Evolutionary conservation across 306 rosid genomes (phyloP), one percentile per base, ranked within the genome.

Genomic region (Vicia sativa): DNA sequence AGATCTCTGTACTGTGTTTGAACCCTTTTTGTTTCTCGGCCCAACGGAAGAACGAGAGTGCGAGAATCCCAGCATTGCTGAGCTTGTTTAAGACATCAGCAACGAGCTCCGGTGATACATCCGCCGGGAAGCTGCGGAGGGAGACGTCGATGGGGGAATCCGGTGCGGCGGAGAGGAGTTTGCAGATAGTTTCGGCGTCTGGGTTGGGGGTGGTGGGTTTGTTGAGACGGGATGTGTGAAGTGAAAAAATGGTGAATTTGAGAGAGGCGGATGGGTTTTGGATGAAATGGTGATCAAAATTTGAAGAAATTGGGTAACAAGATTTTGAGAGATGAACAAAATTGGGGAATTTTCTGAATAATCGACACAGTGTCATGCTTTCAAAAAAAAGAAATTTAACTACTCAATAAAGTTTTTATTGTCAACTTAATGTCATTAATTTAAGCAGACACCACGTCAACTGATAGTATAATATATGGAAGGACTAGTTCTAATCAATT

Each of bases 11-110:
- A 50, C 35, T 84, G 44, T 85, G 78, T 16, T 76, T 61, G 76
- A 92, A 87, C 35, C 89, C 95, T 6, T 72, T 44, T 31, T 78
- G 90, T 46, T 78, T 89, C 89, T 85, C 92, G 0, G 87, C 92
- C 97, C 95, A 89, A 39, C 84, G 80, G 77, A 91, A 91, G 86
- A 91, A 89, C 9, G 85, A 82, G 4, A 92, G 87, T 0, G 97
- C 92, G 3, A 92, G 82, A 73, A 65, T 50, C 11, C 95, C 97
- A 8, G 90, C 93, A 65, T 91, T 91, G 84, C 80, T 79, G 21
- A 91, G 85, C 82, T 74, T 89, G 80, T 80, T 88, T 61, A 91
- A 65, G 37, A 86, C 96, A 70, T 76, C 91, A 6, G 75, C 50
- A 12, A 78, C 87, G 16, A 91, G 82, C 14, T 74, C 75, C 39